Evolutionary conservation across 441 rosid genomes (phyloP).

Genomic region (Populus hybrid): DNA sequence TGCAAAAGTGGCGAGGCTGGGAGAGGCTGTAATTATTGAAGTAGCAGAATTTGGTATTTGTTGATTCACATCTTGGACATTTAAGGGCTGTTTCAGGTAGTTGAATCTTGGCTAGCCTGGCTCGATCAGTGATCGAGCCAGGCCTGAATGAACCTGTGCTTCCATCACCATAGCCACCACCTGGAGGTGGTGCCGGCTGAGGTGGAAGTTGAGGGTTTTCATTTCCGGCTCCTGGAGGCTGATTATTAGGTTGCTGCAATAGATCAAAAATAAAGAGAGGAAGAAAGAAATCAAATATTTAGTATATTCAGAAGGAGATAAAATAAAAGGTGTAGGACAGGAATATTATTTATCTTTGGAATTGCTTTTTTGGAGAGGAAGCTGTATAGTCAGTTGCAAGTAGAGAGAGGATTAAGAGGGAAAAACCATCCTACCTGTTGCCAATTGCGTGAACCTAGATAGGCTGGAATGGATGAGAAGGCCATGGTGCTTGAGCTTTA

Average conservation of each 20-base stretch:
- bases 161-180: constrained; percentile 37
- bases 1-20: constrained; percentile 35
- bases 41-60: constrained; percentile 41
- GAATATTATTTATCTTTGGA: constrained; percentile 36
- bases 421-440: constrained; percentile 45
- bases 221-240: constrained; percentile 22
- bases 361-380: constrained; percentile 31
- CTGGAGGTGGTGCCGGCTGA: constrained; percentile 39
- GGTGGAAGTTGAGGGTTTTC: constrained; percentile 30
- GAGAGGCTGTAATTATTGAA: too few relatives aligned
- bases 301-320: constrained; percentile 25
- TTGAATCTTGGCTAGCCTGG: constrained; percentile 71
- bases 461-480: constrained; percentile 79
- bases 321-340: constrained; percentile 16
- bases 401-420: background rate
- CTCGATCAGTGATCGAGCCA: constrained; percentile 81
- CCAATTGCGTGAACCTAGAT: constrained; percentile 94
- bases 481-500: constrained; percentile 65
- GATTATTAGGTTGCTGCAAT: constrained; percentile 45
- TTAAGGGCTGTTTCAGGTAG: constrained; percentile 71
- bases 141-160: constrained; percentile 54
- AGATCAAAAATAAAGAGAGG: background rate
- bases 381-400: constrained; percentile 6
- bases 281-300: constrained; percentile 17
- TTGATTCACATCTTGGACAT: constrained; percentile 92